Conservation (phyloP, 805 yeast species). For the Zygosaccharomyces siamensis region DNA sequence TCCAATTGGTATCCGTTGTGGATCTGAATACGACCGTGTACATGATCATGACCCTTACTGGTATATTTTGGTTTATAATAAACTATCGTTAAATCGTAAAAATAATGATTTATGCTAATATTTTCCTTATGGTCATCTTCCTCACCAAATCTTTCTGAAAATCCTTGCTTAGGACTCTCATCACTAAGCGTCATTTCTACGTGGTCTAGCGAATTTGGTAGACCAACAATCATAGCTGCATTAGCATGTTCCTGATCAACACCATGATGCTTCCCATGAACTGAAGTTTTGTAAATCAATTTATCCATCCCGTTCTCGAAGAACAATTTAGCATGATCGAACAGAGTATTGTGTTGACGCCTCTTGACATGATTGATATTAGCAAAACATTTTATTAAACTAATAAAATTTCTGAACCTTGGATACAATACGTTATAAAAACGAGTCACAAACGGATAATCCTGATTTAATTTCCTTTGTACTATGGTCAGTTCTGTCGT, state of each 20-base stretch:
- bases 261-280: slow-evolving; percentile 1
- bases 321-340: slow-evolving; percentile 54
- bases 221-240: slow-evolving; percentile 13
- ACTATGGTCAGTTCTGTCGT: slow-evolving; percentile 42
- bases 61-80: slow-evolving; percentile 35
- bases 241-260: slow-evolving; percentile 9
- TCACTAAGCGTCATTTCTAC: slow-evolving; percentile 7
- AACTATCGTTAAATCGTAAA: slow-evolving; percentile 37
- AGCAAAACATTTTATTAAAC: slow-evolving; percentile 40
- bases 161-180: neutral
- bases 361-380: slow-evolving; percentile 29
- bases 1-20: slow-evolving; percentile 28
- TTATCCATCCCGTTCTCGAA: slow-evolving; percentile 33
- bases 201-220: slow-evolving; percentile 7
- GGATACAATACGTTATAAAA: slow-evolving; percentile 69
- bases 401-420: slow-evolving; percentile 56
- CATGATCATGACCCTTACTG: slow-evolving; percentile 22
- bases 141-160: neutral
- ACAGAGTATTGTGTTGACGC: slow-evolving; percentile 20
- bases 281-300: slow-evolving; percentile 8
- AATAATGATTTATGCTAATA: slow-evolving; percentile 13
- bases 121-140: neutral
- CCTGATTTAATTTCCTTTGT: slow-evolving; percentile 53
- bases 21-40: slow-evolving; percentile 16
- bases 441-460: slow-evolving; percentile 52